These are phyloP conservation scores for Malus asiatica DNA, from an alignment of 306 rosid genomes.

Conservation along the genomic window DNA sequence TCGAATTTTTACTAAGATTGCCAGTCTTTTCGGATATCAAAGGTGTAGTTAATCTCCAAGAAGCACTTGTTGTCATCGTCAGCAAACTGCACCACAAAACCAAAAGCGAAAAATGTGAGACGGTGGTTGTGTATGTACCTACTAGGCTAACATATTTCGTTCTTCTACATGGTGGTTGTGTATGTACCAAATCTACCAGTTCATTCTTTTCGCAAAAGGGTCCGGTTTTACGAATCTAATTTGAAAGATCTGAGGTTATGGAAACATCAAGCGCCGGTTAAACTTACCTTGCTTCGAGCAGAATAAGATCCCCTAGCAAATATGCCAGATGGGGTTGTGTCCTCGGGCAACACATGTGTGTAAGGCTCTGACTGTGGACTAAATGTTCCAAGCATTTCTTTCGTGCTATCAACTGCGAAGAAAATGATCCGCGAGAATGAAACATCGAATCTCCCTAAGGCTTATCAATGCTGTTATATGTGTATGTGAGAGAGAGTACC, in stretches of 20 bases:
- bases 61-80: constrained; percentile 90
- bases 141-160: not conserved
- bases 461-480: not conserved
- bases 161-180: not conserved
- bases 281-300: constrained; percentile 75
- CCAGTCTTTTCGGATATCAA: constrained; percentile 82
- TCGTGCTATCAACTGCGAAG: constrained; percentile 65
- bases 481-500: constrained; percentile 26
- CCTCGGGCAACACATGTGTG: constrained; percentile 81
- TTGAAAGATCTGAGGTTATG: not conserved
- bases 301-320: constrained; percentile 87
- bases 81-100: constrained; percentile 41
- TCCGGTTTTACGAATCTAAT: not conserved
- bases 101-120: not conserved
- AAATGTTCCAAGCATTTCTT: constrained; percentile 92
- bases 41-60: constrained; percentile 85
- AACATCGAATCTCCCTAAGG: not conserved
- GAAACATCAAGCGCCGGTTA: not conserved
- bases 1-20: constrained; percentile 20
- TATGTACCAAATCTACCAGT: not conserved
- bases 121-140: not conserved
- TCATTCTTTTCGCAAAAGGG: not conserved
- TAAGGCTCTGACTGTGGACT: constrained; percentile 81
- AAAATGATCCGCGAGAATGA: constrained; percentile 5
- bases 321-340: constrained; percentile 87